A percentile compares a stretch with the other conserved stretches of the same genome.
phyloP scores from a whole-genome alignment of 345 rosid species.

The Euphorbia peplus region DNA sequence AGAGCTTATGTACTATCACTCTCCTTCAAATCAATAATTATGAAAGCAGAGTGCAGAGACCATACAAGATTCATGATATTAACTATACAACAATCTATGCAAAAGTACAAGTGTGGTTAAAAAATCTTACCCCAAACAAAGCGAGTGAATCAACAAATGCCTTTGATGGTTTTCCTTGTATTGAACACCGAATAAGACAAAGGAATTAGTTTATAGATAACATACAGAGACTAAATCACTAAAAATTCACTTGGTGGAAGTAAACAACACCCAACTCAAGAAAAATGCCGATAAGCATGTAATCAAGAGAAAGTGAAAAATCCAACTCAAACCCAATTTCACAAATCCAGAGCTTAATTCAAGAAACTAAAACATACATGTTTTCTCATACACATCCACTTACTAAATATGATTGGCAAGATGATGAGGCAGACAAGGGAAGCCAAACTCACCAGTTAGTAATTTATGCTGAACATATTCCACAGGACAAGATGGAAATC shows the following conservation, averaged over 20 bases:
- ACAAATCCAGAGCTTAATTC: neutral
- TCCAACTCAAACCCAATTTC: neutral
- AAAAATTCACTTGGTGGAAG: too few relatives aligned
- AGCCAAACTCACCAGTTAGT: constrained; percentile 81
- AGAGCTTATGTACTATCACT: neutral
- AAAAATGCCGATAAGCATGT: neutral
- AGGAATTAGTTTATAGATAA: neutral
- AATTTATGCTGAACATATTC: neutral
- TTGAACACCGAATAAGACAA: constrained; percentile 46
- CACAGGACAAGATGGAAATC: neutral
- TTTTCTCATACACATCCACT: constrained; percentile 23
- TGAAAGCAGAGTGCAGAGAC: neutral
- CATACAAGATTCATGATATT: neutral
- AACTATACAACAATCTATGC: neutral
- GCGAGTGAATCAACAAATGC: constrained; percentile 86
- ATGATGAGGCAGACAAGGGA: constrained; percentile 82
- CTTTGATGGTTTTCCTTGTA: constrained; percentile 90
- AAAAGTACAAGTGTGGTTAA: constrained; percentile 11
- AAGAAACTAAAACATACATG: constrained; percentile 13
- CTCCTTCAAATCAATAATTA: neutral
- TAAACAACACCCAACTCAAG: neutral
- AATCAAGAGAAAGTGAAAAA: neutral
- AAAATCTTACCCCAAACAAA: constrained; percentile 80
- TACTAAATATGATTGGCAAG: constrained; percentile 83
- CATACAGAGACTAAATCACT: too few relatives aligned